A percentile compares a stretch with the other conserved stretches of the same genome.
These are phyloP conservation scores for Magnolia kwangsiensis DNA, from an alignment of 164 flowering plant species.

Conservation along the genomic window DNA sequence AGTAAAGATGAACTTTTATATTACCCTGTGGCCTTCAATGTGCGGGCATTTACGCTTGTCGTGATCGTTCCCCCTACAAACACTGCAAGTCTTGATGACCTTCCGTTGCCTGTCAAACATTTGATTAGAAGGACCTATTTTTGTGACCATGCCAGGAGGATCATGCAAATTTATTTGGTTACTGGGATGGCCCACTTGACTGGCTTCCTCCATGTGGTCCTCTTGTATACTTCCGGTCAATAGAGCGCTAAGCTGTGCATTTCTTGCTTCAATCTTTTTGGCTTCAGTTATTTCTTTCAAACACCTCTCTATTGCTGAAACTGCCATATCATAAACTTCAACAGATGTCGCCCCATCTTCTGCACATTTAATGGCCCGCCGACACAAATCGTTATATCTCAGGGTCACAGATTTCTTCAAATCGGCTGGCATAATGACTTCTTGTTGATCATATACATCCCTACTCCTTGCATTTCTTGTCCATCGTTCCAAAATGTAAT, in stretches of 20 bases:
- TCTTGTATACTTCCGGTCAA: conserved; percentile 5
- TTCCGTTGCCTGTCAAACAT: background rate
- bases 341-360: conserved; percentile 10
- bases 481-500: conserved; percentile 8
- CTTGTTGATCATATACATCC: conserved; percentile 3
- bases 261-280: conserved; percentile 10
- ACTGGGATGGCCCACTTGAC: background rate
- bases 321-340: conserved; percentile 7
- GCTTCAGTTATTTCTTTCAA: conserved; percentile 7
- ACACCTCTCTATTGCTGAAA: background rate
- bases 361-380: conserved; percentile 9
- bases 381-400: conserved; percentile 11
- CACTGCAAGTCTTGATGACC: conserved; percentile 4
- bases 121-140: background rate
- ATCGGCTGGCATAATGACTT: background rate
- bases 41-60: conserved; percentile 7
- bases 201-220: conserved; percentile 1
- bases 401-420: conserved; percentile 4
- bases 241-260: conserved; percentile 7
- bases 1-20: background rate
- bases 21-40: conserved; percentile 7
- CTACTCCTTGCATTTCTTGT: conserved; percentile 10
- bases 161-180: conserved; percentile 4
- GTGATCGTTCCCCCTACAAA: conserved; percentile 3
- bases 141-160: background rate